A percentile compares a stretch with the other conserved stretches of the same genome.
These are phyloP conservation scores for Herpetomonas tarakana DNA, from an alignment of 208 protist species.

Conservation along the genomic window DNA sequence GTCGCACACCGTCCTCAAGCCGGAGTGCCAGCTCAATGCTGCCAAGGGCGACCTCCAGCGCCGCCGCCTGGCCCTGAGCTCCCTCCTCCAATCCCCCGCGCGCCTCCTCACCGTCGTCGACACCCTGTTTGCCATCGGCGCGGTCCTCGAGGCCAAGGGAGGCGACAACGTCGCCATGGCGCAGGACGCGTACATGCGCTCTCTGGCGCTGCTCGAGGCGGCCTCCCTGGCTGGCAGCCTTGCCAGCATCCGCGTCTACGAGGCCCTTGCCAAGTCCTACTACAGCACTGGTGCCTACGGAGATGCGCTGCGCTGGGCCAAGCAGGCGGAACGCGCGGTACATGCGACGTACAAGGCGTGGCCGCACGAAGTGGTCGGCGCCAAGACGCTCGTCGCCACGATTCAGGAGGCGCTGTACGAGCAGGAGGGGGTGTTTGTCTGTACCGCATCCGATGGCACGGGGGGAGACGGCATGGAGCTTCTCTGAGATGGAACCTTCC, in stretches of 20 bases:
- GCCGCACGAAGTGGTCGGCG: conserved; percentile 29
- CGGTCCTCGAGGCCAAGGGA: conserved; percentile 28
- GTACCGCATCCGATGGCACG: background rate
- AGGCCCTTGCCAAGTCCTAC: conserved; percentile 36
- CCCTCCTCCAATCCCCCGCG: conserved; percentile 10
- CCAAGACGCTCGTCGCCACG: conserved; percentile 19
- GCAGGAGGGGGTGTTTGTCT: conserved; percentile 44
- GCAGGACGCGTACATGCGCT: conserved; percentile 36
- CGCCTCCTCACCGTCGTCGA: conserved; percentile 14
- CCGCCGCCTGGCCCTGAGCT: conserved; percentile 16
- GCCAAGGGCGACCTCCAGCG: conserved; percentile 21
- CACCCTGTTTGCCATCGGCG: conserved; percentile 32
- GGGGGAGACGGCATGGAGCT: background rate
- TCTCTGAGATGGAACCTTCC: background rate
- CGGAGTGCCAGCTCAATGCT: conserved; percentile 35
- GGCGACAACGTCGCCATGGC: conserved; percentile 21
- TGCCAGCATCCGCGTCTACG: conserved; percentile 26
- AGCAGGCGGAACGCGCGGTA: conserved; percentile 22
- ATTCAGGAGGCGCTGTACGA: conserved; percentile 30
- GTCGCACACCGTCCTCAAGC: conserved; percentile 32
- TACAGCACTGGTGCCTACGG: conserved; percentile 44
- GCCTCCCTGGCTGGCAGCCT: conserved; percentile 27
- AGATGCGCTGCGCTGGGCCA: conserved; percentile 43
- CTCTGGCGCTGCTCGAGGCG: conserved; percentile 44
- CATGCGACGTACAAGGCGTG: conserved; percentile 36